Evolutionary conservation across 331 rosid genomes (phyloP), one percentile per base, ranked within the genome.

Genomic region (Prunus yedoensis): DNA sequence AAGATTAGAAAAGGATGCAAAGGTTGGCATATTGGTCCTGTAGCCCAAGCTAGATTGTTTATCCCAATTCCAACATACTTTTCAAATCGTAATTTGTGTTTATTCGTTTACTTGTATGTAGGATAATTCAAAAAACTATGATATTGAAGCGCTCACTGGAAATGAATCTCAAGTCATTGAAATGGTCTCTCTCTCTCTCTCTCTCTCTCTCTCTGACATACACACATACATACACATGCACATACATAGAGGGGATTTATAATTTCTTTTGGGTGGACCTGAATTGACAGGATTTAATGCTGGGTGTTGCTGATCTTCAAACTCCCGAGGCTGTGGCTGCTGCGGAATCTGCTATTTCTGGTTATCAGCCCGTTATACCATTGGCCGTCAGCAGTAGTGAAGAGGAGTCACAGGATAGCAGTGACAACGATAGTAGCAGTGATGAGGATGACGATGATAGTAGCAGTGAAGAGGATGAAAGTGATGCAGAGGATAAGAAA

Each of bases 321-420:
- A 88, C 97, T 20, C 89, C 94, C 1, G 96, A 90, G 81, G 98
- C 97, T 28, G 94, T 94, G 82, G 91, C 94, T 76, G 98, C 97
- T 58, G 98, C 98, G 50, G 97, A 94, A 78, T 85, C 90, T 62
- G 96, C 93, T 10, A 74, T 88, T 74, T 76, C 90, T 32, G 83
- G 88, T 76, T 62, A 18, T 73, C 96, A 83, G 82, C 85, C 86
- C 0, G 86, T 76, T 74, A 83, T 88, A 76, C 82, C 86, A 23
- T 77, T 86, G 83, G 73, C 79, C 35, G 73, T 65, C 74, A 84
- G 84, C 75, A 82, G 72, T 51, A 82, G 87, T 16, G 86, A 67
- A 77, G 74, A 79, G 8, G 91, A 87, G 32, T 90, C 90, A 23
- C 94, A 88, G 5, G 89, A 82, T 38, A 85, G 82, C 71, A 71